These are phyloP conservation scores for Xerocomus potaroensis DNA, from an alignment of 768 basidiomycete genomes.

Conservation along the genomic window DNA sequence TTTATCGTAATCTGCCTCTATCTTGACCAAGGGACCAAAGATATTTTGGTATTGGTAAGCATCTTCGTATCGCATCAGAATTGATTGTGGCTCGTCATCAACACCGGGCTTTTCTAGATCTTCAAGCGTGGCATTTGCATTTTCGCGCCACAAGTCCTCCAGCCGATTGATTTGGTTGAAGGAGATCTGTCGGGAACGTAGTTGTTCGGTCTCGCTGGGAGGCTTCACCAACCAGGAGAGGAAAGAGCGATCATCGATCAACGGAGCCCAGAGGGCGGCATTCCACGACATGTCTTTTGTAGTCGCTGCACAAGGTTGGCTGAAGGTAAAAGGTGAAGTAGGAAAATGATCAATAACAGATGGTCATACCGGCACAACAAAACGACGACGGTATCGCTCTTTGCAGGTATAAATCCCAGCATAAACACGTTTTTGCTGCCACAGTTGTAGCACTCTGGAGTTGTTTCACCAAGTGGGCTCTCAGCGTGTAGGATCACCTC, in stretches of 20 bases:
- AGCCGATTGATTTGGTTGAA: slow-evolving; percentile 96
- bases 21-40: slow-evolving; percentile 98
- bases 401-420: slow-evolving; percentile 98
- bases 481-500: slow-evolving; percentile 97
- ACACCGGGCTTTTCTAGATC: slow-evolving; percentile 97
- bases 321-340: slow-evolving; percentile 27
- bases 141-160: slow-evolving; percentile 97
- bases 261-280: slow-evolving; percentile 93
- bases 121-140: slow-evolving; percentile 89
- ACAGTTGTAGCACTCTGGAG: slow-evolving; percentile 98
- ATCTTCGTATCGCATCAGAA: slow-evolving; percentile 90
- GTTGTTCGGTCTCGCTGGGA: slow-evolving; percentile 92
- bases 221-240: slow-evolving; percentile 99
- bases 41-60: slow-evolving; percentile 99
- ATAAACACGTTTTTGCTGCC: slow-evolving; percentile 99
- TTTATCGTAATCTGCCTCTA: slow-evolving; percentile 99
- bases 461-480: slow-evolving; percentile 92
- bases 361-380: slow-evolving; percentile 81
- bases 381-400: slow-evolving; percentile 98
- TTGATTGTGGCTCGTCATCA: slow-evolving; percentile 95
- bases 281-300: slow-evolving; percentile 99
- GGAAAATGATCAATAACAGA: not conserved
- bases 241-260: slow-evolving; percentile 98
- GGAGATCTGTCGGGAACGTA: slow-evolving; percentile 94
- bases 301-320: slow-evolving; percentile 96